phyloP scores from a whole-genome alignment of 2,329 filamentous ascomycete species.

The Fusarium multiceps region DNA sequence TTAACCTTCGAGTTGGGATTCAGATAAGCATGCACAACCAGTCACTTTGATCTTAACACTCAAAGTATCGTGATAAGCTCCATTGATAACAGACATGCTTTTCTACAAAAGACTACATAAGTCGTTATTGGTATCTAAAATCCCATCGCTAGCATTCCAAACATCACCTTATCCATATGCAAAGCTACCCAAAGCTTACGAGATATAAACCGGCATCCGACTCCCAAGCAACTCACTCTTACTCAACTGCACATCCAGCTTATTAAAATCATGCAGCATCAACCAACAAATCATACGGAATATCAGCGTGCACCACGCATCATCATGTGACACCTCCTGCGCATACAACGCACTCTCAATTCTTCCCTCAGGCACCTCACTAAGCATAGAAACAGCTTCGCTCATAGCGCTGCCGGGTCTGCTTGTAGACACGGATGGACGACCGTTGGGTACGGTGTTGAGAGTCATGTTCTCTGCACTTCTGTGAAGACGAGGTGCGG shows the following conservation, averaged over 20 bases:
- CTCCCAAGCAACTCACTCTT: conserved; percentile 66
- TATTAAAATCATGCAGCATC: conserved; percentile 67
- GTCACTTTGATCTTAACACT: too few species aligned
- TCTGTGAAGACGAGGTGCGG: conserved; percentile 23
- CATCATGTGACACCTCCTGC: conserved; percentile 49
- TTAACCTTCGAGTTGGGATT: too few species aligned
- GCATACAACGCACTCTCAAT: conserved; percentile 35
- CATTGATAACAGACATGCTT: neutral
- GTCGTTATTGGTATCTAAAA: conserved; percentile 25
- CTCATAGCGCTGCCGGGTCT: conserved; percentile 30
- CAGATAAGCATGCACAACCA: too few species aligned
- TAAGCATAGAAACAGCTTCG: conserved; percentile 23
- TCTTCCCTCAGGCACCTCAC: conserved; percentile 9
- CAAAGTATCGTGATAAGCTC: neutral
- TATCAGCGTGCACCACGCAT: conserved; percentile 66
- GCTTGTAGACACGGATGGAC: conserved; percentile 6
- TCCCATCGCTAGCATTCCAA: conserved; percentile 2
- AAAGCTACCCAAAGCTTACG: conserved; percentile 35
- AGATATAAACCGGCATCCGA: conserved; percentile 67
- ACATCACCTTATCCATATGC: neutral
- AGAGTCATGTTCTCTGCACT: conserved; percentile 22
- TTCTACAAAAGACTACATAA: conserved; percentile 4
- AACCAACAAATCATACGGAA: conserved; percentile 70
- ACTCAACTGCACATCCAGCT: conserved; percentile 62
- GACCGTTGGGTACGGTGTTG: conserved; percentile 12